Evolutionary conservation across 164 flowering plant species (phyloP), one percentile per base, ranked within the genome.

Genomic region (Brasenia schreberi): DNA sequence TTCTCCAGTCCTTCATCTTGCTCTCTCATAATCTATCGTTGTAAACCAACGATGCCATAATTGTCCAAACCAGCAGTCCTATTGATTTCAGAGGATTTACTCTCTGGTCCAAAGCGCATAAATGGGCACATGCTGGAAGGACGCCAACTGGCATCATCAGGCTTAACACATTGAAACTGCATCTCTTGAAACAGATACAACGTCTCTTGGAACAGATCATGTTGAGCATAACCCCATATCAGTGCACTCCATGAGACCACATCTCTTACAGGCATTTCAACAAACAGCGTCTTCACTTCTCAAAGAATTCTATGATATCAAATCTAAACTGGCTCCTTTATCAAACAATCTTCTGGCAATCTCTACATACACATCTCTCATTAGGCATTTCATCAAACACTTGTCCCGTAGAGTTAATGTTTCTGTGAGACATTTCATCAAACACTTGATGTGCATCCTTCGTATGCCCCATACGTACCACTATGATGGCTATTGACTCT

Each of bases 301-400:
- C 80, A 81, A 76, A 58, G 81, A 78, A 43, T 78, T 81, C 81
- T 81, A 81, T 33, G 83, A 81, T 67, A 78, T 74, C 59, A 62
- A 66, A 65, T 81, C 81, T 71, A 76, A 59, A 14, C 67, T 61
- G 56, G 44, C 33, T 44, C 77, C 68, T n/a, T 68, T 27, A n/a
- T 74, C 66, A 14, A 81, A 81, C 72, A 81, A 64, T 58, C 62
- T 73, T 52, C 65, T 27, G 0, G 81, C 73, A 2, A 76, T 63
- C 10, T 53, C 65, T 61, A 81, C 64, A 42, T 72, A 68, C 5
- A 74, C 74, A 67, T 74, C 77, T 16, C 59, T 65, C 3, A 80
- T 5, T n/a, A n/a, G n/a, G n/a, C n/a, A n/a, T n/a, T n/a, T n/a
- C n/a, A n/a, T n/a, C n/a, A n/a, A n/a, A n/a, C n/a, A n/a, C n/a